A percentile compares a stretch with the other conserved stretches of the same genome.
phyloP scores from a whole-genome alignment of 306 rosid species.

The Dryas octopetala region DNA sequence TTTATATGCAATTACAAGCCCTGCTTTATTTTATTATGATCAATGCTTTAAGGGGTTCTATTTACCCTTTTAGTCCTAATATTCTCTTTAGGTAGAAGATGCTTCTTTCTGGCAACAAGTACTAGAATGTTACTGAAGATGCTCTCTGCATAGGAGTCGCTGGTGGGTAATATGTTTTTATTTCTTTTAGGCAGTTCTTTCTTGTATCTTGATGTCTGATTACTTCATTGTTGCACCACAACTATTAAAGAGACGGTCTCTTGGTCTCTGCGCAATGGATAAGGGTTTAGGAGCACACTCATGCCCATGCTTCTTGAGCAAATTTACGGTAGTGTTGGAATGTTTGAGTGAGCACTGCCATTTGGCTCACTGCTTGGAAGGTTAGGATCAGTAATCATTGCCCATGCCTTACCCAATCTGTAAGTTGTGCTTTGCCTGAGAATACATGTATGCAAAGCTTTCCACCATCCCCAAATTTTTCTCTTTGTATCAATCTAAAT shows the following conservation, averaged over 20 bases:
- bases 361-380: neutral
- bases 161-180: neutral
- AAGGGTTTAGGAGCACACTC: neutral
- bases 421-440: neutral
- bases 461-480: neutral
- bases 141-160: neutral
- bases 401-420: neutral
- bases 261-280: neutral
- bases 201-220: neutral
- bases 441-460: neutral
- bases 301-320: neutral
- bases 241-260: neutral
- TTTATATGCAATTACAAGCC: neutral
- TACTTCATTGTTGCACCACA: neutral
- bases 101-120: neutral
- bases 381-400: constrained; percentile 1
- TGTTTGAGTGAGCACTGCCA: neutral
- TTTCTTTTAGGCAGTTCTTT: neutral
- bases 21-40: neutral
- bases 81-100: neutral
- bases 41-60: neutral
- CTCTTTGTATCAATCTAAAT: neutral
- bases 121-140: neutral
- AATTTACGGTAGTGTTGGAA: too few relatives aligned
- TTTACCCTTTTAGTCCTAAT: neutral